Percentiles rank a stretch among this genome's conserved stretches.
Evolutionary conservation across 163 green algal genomes (phyloP).

Genomic region (Scenedesmus sp.): DNA sequence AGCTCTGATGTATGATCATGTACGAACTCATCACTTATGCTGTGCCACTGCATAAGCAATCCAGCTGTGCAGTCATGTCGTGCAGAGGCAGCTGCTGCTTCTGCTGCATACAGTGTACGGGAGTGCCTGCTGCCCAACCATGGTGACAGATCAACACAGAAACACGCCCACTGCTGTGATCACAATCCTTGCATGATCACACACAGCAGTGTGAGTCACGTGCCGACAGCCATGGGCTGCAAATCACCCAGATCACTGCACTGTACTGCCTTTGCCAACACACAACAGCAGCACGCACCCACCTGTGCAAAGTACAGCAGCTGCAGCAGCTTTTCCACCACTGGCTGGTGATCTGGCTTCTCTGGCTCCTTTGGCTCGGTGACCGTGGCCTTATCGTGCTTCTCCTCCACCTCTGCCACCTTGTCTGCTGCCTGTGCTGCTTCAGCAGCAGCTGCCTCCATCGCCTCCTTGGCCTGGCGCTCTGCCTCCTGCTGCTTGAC

Average conservation of each 20-base stretch:
- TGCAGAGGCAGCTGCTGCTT: no score
- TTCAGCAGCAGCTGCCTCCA: conserved; percentile 26
- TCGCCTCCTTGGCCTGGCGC: conserved; percentile 27
- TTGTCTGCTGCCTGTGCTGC: conserved; percentile 25
- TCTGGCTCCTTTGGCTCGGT: conserved; percentile 28
- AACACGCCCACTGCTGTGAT: neutral
- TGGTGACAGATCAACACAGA: no score
- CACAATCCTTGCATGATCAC: neutral
- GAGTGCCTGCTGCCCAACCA: no score
- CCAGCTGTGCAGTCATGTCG: neutral
- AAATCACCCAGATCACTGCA: neutral
- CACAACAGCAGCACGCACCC: neutral
- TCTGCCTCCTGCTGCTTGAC: conserved; percentile 40
- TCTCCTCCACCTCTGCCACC: conserved; percentile 22
- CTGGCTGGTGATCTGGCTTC: conserved; percentile 17
- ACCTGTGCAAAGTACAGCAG: conserved; percentile 50
- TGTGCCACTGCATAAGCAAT: neutral
- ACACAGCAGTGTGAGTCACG: neutral
- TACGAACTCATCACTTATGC: no score
- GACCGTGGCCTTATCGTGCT: conserved; percentile 39
- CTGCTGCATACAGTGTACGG: no score
- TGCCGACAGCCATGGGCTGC: neutral
- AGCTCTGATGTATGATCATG: no score
- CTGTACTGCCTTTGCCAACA: neutral
- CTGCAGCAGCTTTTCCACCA: conserved; percentile 30